Evolutionary conservation across 2,329 filamentous ascomycete genomes (phyloP).

Genomic region (Cladorrhinum sp.): DNA sequence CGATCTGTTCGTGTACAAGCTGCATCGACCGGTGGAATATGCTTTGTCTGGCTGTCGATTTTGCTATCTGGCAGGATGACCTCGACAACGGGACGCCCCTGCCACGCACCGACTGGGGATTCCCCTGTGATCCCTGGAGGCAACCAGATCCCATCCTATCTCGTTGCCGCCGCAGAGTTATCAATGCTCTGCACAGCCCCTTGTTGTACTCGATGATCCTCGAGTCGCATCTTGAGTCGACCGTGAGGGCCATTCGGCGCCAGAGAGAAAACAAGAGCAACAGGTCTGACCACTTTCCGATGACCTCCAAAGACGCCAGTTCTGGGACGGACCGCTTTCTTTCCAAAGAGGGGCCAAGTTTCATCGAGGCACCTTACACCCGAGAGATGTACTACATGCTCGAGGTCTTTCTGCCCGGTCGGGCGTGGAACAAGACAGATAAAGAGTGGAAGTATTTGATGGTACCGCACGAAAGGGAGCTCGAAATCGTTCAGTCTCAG

Average conservation of each 20-base stretch:
- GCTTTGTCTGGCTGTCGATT: constrained; percentile 52
- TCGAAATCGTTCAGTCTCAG: constrained; percentile 29
- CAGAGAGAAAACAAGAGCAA: constrained; percentile 50
- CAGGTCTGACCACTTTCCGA: constrained; percentile 35
- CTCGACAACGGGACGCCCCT: constrained; percentile 52
- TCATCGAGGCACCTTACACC: constrained; percentile 51
- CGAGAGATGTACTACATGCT: constrained; percentile 59
- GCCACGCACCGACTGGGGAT: constrained; percentile 47
- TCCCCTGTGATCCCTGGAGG: constrained; percentile 51
- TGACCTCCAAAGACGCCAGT: constrained; percentile 40
- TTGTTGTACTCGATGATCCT: constrained; percentile 48
- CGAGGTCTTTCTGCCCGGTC: constrained; percentile 54
- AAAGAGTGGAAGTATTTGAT: constrained; percentile 48
- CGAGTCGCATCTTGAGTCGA: constrained; percentile 32
- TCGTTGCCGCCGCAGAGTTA: constrained; percentile 42
- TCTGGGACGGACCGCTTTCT: constrained; percentile 51
- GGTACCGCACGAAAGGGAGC: constrained; percentile 39
- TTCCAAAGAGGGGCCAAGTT: constrained; percentile 47
- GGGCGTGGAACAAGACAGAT: constrained; percentile 48
- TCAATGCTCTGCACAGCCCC: constrained; percentile 43
- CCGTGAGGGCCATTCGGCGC: constrained; percentile 31
- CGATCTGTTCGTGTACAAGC: constrained; percentile 56
- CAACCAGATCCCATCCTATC: constrained; percentile 34
- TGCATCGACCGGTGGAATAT: constrained; percentile 57
- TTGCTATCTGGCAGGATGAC: constrained; percentile 53